A percentile compares a stretch with the other conserved stretches of the same genome.
These are phyloP conservation scores for Punctularia strigosozonata DNA, from an alignment of 768 basidiomycete genomes.

Conservation along the genomic window DNA sequence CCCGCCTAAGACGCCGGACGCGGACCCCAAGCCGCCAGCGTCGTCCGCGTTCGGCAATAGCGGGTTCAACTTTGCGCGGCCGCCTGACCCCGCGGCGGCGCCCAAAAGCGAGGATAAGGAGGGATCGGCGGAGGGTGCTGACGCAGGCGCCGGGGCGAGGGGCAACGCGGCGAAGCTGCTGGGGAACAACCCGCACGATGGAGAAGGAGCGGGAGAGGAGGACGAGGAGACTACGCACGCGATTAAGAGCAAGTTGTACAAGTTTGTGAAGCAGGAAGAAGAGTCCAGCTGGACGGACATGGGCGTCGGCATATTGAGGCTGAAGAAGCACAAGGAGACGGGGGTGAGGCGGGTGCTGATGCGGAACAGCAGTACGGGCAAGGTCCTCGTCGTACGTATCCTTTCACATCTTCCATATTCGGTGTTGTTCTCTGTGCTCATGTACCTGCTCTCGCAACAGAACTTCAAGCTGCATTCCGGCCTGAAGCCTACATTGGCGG, in stretches of 20 bases:
- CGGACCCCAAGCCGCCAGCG: constrained; percentile 6
- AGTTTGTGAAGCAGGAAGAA: constrained; percentile 38
- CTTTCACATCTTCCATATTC: constrained; percentile 1
- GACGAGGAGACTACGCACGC: constrained; percentile 57
- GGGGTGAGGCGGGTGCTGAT: constrained; percentile 48
- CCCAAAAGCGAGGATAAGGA: constrained; percentile 7
- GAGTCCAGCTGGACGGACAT: constrained; percentile 48
- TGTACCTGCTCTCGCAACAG: constrained; percentile 23
- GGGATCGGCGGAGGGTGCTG: constrained; percentile 13
- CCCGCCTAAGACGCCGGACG: constrained; percentile 20
- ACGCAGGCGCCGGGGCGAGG: constrained; percentile 11
- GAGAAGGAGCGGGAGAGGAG: constrained; percentile 74
- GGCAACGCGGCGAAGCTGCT: constrained; percentile 12
- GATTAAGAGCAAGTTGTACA: constrained; percentile 51
- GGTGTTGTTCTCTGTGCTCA: neutral
- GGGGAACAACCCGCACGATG: constrained; percentile 30
- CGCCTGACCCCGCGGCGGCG: neutral
- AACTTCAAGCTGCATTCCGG: constrained; percentile 61
- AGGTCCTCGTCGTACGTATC: constrained; percentile 55
- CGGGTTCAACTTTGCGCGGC: constrained; percentile 2
- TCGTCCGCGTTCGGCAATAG: constrained; percentile 8
- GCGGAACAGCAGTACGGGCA: constrained; percentile 65
- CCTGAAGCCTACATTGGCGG: constrained; percentile 39
- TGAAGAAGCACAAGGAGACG: constrained; percentile 66
- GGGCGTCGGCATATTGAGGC: constrained; percentile 54